A percentile compares a stretch with the other conserved stretches of the same genome.
Evolutionary conservation across 306 rosid species (phyloP).

Genomic region (Acmispon strigosus): DNA sequence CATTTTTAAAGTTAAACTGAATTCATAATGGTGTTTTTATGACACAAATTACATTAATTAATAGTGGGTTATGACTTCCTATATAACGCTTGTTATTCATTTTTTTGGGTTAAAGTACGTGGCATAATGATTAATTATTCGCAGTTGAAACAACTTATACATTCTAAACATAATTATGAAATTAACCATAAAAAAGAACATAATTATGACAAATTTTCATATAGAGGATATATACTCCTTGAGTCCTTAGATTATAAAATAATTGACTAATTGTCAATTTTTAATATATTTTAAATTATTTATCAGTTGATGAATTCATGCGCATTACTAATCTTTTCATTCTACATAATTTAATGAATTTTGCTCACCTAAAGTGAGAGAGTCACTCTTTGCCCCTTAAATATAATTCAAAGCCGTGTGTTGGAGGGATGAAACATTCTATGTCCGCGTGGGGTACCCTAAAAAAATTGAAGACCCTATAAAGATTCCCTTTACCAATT

Average conservation of each 20-base stretch:
- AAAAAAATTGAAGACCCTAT: neutral
- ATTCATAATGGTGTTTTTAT: neutral
- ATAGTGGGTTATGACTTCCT: constrained; percentile 4
- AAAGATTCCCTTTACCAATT: neutral
- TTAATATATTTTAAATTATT: neutral
- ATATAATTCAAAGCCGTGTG: neutral
- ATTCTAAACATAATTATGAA: constrained; percentile 5
- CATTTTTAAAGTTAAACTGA: neutral
- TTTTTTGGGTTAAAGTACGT: constrained; percentile 4
- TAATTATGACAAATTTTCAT: no score
- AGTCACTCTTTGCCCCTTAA: neutral
- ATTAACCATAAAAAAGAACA: no score
- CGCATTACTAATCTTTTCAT: neutral
- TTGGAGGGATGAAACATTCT: neutral
- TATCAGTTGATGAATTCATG: neutral
- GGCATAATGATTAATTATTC: neutral
- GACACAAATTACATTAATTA: constrained; percentile 4
- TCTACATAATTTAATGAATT: neutral
- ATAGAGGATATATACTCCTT: neutral
- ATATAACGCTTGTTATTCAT: neutral
- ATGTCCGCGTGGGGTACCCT: neutral
- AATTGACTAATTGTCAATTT: neutral
- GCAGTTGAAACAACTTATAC: constrained; percentile 9
- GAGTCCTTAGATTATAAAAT: neutral
- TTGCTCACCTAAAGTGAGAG: no score